Evolutionary conservation across 345 rosid species (phyloP).

Genomic region (Boechera retrofracta): DNA sequence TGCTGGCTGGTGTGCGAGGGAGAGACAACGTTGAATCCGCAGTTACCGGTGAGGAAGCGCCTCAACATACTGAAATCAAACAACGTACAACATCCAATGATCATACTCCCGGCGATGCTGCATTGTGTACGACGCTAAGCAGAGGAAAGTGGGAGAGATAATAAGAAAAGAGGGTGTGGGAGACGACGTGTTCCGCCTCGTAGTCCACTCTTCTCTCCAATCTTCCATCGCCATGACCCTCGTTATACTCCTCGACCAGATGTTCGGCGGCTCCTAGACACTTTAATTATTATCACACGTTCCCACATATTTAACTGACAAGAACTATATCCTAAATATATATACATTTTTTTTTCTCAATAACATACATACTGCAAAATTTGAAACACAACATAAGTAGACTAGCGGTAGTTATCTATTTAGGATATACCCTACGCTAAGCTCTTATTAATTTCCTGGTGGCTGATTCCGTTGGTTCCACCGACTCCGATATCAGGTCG

Average conservation of each 20-base stretch:
- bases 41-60: too few relatives aligned
- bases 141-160: too few relatives aligned
- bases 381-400: neutral
- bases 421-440: too few relatives aligned
- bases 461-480: neutral
- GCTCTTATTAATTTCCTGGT: neutral
- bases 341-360: neutral
- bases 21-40: too few relatives aligned
- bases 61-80: too few relatives aligned
- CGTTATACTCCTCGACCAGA: conserved; percentile 76
- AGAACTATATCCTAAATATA: too few relatives aligned
- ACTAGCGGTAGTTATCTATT: neutral
- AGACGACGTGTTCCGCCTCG: conserved; percentile 70
- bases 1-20: conserved; percentile 49
- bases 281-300: neutral
- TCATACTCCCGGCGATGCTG: too few relatives aligned
- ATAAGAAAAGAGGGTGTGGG: conserved; percentile 38
- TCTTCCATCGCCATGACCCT: conserved; percentile 67
- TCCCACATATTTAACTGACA: too few relatives aligned
- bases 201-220: conserved; percentile 60
- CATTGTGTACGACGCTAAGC: too few relatives aligned
- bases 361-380: neutral
- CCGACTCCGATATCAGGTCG: neutral
- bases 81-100: too few relatives aligned
- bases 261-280: conserved; percentile 60